These are phyloP conservation scores for Houttuynia cordata DNA, from an alignment of 164 flowering plant genomes.

Conservation along the genomic window DNA sequence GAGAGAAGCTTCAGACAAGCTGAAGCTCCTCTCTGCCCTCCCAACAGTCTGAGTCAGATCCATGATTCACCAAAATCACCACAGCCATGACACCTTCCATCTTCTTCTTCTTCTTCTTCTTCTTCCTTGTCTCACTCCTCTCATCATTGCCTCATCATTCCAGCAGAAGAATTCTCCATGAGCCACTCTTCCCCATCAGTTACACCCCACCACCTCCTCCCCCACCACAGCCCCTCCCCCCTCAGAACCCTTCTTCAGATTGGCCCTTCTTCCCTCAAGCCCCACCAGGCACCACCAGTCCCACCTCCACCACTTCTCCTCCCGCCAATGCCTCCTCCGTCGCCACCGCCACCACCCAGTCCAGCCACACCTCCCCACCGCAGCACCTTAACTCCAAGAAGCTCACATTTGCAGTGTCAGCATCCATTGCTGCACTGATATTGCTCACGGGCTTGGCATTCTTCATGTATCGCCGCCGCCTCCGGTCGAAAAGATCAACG, in stretches of 20 bases:
- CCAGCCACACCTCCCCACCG: constrained; percentile 36
- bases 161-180: constrained; percentile 53
- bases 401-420: constrained; percentile 57
- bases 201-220: constrained; percentile 54
- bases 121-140: background rate
- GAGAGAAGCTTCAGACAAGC: background rate
- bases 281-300: constrained; percentile 23
- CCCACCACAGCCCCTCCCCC: constrained; percentile 26
- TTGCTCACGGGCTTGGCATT: constrained; percentile 73
- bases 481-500: constrained; percentile 21
- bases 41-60: background rate
- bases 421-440: constrained; percentile 64
- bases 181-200: constrained; percentile 57
- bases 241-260: constrained; percentile 25
- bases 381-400: constrained; percentile 38
- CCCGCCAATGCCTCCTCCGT: constrained; percentile 17
- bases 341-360: constrained; percentile 19
- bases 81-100: constrained; percentile 2
- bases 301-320: constrained; percentile 14
- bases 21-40: background rate
- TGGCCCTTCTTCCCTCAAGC: constrained; percentile 75
- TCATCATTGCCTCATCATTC: background rate
- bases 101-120: background rate
- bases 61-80: background rate
- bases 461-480: constrained; percentile 51